These are phyloP conservation scores for Phytophthora pisi DNA, from an alignment of 352 stramenopile species.

Conservation along the genomic window DNA sequence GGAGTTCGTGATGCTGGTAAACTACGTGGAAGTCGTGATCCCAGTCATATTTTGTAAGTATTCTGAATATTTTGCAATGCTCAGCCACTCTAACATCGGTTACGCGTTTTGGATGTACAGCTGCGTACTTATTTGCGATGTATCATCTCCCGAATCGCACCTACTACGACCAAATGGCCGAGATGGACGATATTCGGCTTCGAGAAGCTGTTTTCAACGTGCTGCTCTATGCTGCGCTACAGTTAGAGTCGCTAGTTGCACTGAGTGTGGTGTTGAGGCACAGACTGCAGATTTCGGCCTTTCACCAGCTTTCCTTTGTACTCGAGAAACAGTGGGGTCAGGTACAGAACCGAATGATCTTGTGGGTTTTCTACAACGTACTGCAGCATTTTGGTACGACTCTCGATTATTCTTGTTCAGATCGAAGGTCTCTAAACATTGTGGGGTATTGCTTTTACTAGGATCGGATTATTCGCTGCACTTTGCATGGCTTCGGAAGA, in stretches of 20 bases:
- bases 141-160: constrained; percentile 31
- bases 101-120: too few relatives aligned
- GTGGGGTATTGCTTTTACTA: too few relatives aligned
- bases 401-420: not conserved
- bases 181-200: constrained; percentile 17
- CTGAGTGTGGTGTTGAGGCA: constrained; percentile 21
- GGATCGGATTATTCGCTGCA: too few relatives aligned
- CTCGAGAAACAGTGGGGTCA: constrained; percentile 32
- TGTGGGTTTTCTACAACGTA: constrained; percentile 42
- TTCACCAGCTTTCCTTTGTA: constrained; percentile 44
- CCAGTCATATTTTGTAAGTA: constrained; percentile 39
- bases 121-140: not conserved
- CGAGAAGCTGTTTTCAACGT: constrained; percentile 17
- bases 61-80: too few relatives aligned
- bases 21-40: constrained; percentile 42
- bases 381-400: constrained; percentile 32
- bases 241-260: constrained; percentile 41
- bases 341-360: constrained; percentile 38
- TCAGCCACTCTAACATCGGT: too few relatives aligned
- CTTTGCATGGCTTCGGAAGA: too few relatives aligned
- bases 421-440: too few relatives aligned
- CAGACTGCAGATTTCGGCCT: constrained; percentile 28
- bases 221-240: constrained; percentile 33
- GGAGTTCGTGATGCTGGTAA: constrained; percentile 41
- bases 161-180: constrained; percentile 32